Evolutionary conservation across 2,329 filamentous ascomycete species (phyloP).

Genomic region (Bisporella sp.): DNA sequence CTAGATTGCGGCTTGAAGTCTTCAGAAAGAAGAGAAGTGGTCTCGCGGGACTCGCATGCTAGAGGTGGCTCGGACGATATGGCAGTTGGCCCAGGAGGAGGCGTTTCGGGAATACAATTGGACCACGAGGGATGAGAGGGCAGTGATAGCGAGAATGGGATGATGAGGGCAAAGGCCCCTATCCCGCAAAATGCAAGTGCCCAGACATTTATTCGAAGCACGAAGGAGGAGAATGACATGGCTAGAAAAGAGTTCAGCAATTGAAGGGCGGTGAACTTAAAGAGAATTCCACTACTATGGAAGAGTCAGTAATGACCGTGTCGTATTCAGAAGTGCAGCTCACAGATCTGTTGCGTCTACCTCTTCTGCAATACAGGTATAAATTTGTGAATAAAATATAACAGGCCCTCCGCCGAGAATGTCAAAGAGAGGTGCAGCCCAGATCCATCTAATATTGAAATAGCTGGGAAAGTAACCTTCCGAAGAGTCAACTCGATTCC

Average conservation of each 20-base stretch:
- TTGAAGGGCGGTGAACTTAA: conserved; percentile 8
- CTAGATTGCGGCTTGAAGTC: neutral
- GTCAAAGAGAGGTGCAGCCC: conserved; percentile 9
- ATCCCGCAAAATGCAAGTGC: conserved; percentile 9
- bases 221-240: conserved; percentile 8
- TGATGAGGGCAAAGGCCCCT: neutral
- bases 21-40: conserved; percentile 2
- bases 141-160: conserved; percentile 8
- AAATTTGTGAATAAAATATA: conserved; percentile 7
- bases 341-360: conserved; percentile 8
- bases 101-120: neutral
- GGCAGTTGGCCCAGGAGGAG: neutral
- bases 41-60: conserved; percentile 8
- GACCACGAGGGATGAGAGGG: neutral
- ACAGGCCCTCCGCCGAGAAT: conserved; percentile 10
- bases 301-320: too few species aligned
- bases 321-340: neutral
- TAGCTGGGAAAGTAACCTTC: conserved; percentile 11
- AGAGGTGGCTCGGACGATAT: neutral
- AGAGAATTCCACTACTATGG: conserved; percentile 10
- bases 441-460: conserved; percentile 14
- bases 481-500: too few species aligned
- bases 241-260: conserved; percentile 7
- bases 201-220: conserved; percentile 13
- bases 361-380: conserved; percentile 10